Percentiles rank a stretch among this genome's conserved stretches.
phyloP scores from a whole-genome alignment of 148 eudicot species.

The Rhododendron ferrugineum region DNA sequence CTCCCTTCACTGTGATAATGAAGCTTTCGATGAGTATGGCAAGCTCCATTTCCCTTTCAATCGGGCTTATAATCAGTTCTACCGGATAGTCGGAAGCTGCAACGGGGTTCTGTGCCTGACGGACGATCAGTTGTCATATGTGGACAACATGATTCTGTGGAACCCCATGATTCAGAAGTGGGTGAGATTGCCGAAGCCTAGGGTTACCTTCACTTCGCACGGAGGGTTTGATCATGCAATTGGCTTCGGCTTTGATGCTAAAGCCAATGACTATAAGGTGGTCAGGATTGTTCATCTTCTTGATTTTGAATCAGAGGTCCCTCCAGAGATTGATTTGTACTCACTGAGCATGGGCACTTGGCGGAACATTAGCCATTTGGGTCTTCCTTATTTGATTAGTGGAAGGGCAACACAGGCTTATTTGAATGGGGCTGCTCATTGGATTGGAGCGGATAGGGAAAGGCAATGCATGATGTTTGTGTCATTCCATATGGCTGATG shows the following conservation, averaged over 20 bases:
- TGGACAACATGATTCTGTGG: constrained; percentile 14
- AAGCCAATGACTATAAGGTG: not conserved
- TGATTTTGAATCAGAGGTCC: not conserved
- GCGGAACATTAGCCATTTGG: constrained; percentile 11
- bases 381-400: not conserved
- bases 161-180: constrained; percentile 23
- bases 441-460: constrained; percentile 18
- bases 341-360: constrained; percentile 16
- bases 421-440: constrained; percentile 24
- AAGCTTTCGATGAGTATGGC: not conserved
- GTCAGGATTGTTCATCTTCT: not conserved
- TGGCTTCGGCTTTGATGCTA: constrained; percentile 31
- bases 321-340: constrained; percentile 13
- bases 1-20: not conserved
- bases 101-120: constrained; percentile 29
- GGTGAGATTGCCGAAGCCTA: constrained; percentile 11
- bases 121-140: not conserved
- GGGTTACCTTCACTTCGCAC: not conserved
- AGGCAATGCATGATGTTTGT: constrained; percentile 2
- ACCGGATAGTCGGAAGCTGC: constrained; percentile 25
- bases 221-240: constrained; percentile 1
- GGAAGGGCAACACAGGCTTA: constrained; percentile 9
- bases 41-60: constrained; percentile 14
- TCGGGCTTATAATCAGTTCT: not conserved
- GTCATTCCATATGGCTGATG: constrained; percentile 18